These are phyloP conservation scores for Lactarius hengduanensis DNA, from an alignment of 768 basidiomycete genomes.

Conservation along the genomic window DNA sequence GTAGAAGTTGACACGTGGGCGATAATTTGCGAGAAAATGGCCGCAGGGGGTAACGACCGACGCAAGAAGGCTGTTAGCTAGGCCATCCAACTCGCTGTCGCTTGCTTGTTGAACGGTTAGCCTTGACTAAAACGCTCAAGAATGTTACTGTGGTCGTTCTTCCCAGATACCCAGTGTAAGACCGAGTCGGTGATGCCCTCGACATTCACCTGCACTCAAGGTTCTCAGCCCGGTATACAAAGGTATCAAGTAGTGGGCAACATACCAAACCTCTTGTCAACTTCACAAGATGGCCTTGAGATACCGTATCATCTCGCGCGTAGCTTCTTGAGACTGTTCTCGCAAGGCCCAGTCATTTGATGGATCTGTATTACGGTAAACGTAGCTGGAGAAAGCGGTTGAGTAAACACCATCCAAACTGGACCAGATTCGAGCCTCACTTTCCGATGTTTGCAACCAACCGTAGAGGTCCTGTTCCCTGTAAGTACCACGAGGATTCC, in stretches of 20 bases:
- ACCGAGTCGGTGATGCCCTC: constrained; percentile 29
- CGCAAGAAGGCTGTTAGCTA: constrained; percentile 52
- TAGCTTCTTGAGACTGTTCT: constrained; percentile 33
- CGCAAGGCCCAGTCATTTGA: constrained; percentile 37
- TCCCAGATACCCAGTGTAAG: constrained; percentile 31
- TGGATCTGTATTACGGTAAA: constrained; percentile 38
- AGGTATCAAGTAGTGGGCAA: neutral
- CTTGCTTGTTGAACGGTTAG: constrained; percentile 15
- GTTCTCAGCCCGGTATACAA: neutral
- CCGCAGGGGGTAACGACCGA: constrained; percentile 55
- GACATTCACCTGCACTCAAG: constrained; percentile 3
- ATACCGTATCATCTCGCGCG: constrained; percentile 32
- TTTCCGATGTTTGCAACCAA: constrained; percentile 19
- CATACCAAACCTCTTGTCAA: constrained; percentile 18
- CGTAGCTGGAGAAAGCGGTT: constrained; percentile 35
- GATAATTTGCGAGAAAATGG: constrained; percentile 55
- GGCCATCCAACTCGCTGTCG: constrained; percentile 34
- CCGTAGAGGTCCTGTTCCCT: constrained; percentile 18
- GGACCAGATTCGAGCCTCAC: constrained; percentile 7
- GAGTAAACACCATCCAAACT: neutral
- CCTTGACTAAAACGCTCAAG: constrained; percentile 29
- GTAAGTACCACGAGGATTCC: constrained; percentile 15
- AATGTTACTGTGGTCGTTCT: constrained; percentile 20
- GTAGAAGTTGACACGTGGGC: constrained; percentile 62
- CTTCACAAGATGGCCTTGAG: constrained; percentile 27